These are phyloP conservation scores for Pestalotiopsis sp. DNA, from an alignment of 2,329 filamentous ascomycete genomes.

Conservation along the genomic window DNA sequence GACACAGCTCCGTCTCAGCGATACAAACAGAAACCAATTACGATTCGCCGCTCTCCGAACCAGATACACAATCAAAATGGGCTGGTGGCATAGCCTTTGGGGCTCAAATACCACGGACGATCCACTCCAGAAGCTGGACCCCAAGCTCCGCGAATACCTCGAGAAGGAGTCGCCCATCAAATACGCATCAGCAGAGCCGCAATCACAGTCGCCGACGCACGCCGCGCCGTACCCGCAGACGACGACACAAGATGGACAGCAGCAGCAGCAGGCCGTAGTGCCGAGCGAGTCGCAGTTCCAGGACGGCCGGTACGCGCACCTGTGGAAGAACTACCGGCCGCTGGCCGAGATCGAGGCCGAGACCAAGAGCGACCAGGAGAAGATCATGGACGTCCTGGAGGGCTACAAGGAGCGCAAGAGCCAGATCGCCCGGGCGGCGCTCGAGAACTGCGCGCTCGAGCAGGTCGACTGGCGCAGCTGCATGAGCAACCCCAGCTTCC, in stretches of 20 bases:
- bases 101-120: conserved; percentile 56
- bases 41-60: not conserved
- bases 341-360: conserved; percentile 69
- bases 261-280: conserved; percentile 31
- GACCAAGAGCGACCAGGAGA: conserved; percentile 76
- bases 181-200: conserved; percentile 43
- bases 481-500: conserved; percentile 72
- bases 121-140: conserved; percentile 76
- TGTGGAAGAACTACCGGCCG: conserved; percentile 91
- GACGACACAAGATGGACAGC: conserved; percentile 10
- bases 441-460: conserved; percentile 92
- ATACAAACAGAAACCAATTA: not conserved
- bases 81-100: conserved; percentile 59
- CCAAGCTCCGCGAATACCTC: conserved; percentile 81
- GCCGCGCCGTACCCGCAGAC: conserved; percentile 6
- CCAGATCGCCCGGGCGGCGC: conserved; percentile 75
- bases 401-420: conserved; percentile 82
- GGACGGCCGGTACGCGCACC: conserved; percentile 72
- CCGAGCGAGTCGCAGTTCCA: conserved; percentile 57
- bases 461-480: conserved; percentile 83
- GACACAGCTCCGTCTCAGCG: not conserved
- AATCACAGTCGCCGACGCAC: conserved; percentile 8
- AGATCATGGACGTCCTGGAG: conserved; percentile 77
- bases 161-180: conserved; percentile 79
- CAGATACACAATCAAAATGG: conserved; percentile 45